Conservation (phyloP, 208 protist species). For the Acanthamoeba castellanii region DNA sequence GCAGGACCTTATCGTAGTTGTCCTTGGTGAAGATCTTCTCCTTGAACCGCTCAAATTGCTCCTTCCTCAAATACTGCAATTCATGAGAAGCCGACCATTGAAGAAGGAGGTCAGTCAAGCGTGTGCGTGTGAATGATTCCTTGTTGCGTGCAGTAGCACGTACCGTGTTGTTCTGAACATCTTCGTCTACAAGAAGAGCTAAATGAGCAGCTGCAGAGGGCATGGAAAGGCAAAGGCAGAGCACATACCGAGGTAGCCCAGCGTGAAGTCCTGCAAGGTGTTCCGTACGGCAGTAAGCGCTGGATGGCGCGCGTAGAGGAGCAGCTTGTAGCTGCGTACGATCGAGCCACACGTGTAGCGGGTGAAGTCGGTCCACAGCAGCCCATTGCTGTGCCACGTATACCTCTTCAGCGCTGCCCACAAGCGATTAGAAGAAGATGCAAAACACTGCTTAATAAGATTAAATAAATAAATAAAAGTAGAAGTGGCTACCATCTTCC, state of each 20-base stretch:
- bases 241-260: slow-evolving; percentile 19
- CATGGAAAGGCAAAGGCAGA: too few species aligned
- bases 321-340: slow-evolving; percentile 44
- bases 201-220: background rate
- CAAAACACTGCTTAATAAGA: background rate
- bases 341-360: slow-evolving; percentile 62
- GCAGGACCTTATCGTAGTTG: slow-evolving; percentile 6
- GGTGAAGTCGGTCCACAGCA: slow-evolving; percentile 61
- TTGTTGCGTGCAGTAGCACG: background rate
- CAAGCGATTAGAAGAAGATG: background rate
- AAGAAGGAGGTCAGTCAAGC: background rate
- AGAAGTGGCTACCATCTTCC: slow-evolving; percentile 48
- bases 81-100: background rate
- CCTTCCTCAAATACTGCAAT: slow-evolving; percentile 22
- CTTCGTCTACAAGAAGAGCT: background rate
- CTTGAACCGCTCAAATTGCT: slow-evolving; percentile 56
- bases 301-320: slow-evolving; percentile 29
- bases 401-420: slow-evolving; percentile 23
- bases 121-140: background rate
- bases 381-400: slow-evolving; percentile 43
- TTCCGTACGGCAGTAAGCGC: background rate
- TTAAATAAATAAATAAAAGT: background rate
- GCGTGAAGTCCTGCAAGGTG: slow-evolving; percentile 38
- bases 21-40: slow-evolving; percentile 31
- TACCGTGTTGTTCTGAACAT: background rate